phyloP scores from a whole-genome alignment of 345 rosid species.

The Balakata baccata region DNA sequence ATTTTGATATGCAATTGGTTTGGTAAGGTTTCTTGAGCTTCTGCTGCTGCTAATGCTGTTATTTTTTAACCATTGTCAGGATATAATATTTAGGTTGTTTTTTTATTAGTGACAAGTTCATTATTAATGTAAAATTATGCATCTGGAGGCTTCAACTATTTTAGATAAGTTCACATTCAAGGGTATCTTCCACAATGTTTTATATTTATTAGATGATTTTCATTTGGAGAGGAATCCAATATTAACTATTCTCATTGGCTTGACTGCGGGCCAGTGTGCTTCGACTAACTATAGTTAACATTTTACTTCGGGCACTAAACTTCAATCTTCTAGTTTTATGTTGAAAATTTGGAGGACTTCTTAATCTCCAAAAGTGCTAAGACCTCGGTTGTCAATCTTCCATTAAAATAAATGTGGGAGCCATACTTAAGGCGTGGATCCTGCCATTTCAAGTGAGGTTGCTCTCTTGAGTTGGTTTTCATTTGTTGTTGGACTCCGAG shows the following conservation, averaged over 20 bases:
- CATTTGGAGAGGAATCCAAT: not conserved
- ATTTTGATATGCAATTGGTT: conserved; percentile 98
- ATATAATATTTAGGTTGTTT: not conserved
- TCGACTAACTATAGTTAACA: too few species aligned
- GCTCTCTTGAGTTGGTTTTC: not conserved
- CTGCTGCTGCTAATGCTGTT: not conserved
- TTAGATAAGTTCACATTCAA: not conserved
- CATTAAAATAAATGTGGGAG: not conserved
- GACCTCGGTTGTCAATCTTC: not conserved
- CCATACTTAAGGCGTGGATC: not conserved
- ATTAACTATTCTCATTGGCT: not conserved
- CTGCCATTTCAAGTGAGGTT: not conserved
- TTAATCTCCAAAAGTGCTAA: not conserved
- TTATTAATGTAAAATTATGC: not conserved
- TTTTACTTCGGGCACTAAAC: too few species aligned
- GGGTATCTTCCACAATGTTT: not conserved
- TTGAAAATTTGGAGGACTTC: not conserved
- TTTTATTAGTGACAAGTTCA: not conserved
- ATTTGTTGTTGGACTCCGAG: not conserved
- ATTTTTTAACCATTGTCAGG: not conserved
- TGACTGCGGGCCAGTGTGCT: not conserved
- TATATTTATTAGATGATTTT: not conserved
- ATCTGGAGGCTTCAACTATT: not conserved
- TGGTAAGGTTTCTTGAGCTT: conserved; percentile 53
- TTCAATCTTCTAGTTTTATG: not conserved